phyloP scores from a whole-genome alignment of 371 early-diverging fungal genomes.

The Mucor ambiguus region DNA sequence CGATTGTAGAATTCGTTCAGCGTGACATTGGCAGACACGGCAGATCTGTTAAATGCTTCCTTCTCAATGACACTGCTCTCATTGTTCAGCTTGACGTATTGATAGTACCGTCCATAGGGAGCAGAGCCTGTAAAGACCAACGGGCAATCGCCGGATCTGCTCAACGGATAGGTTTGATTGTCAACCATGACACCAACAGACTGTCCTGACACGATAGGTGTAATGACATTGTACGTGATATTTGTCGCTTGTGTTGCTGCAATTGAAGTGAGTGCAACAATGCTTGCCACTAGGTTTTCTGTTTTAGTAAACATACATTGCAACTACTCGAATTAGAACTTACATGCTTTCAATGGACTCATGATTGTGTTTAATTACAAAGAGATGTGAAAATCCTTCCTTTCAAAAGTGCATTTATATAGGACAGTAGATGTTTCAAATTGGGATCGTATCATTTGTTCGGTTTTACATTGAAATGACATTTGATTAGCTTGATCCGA shows the following conservation, averaged over 20 bases:
- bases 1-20: conserved; percentile 23
- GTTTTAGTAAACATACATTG: background rate
- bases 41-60: background rate
- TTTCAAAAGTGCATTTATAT: background rate
- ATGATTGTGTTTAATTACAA: background rate
- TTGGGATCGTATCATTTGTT: background rate
- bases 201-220: background rate
- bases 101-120: background rate
- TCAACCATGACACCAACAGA: background rate
- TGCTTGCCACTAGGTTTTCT: background rate
- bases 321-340: background rate
- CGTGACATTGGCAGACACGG: background rate
- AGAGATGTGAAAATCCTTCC: background rate
- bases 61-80: background rate
- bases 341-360: background rate
- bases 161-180: background rate
- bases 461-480: background rate
- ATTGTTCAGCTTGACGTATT: background rate
- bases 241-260: background rate
- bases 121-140: background rate
- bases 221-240: background rate
- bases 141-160: background rate
- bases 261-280: background rate
- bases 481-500: background rate
- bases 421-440: background rate